A percentile compares a stretch with the other conserved stretches of the same genome.
phyloP scores from a whole-genome alignment of 2,329 filamentous ascomycete genomes.

The Fusarium robinianum region DNA sequence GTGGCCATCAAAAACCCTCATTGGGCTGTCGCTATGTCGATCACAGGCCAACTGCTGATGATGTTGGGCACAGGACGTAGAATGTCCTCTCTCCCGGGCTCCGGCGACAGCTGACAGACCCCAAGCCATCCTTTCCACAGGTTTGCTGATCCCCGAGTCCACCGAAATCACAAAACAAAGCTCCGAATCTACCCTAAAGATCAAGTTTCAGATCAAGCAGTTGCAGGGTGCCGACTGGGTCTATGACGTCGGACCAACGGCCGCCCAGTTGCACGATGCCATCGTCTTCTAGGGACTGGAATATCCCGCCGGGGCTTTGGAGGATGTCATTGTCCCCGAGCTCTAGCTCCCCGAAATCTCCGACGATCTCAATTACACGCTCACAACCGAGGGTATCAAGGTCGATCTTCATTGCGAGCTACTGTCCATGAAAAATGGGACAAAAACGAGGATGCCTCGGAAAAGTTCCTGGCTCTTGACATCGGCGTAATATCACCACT shows the following conservation, averaged over 20 bases:
- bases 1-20: constrained; percentile 33
- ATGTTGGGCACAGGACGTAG: constrained; percentile 35
- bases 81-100: background rate
- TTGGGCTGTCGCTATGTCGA: constrained; percentile 30
- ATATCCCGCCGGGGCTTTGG: constrained; percentile 22
- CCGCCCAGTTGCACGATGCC: constrained; percentile 25
- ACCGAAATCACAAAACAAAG: constrained; percentile 28
- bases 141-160: constrained; percentile 37
- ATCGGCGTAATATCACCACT: constrained; percentile 32
- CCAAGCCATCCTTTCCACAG: constrained; percentile 38
- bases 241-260: constrained; percentile 16
- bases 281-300: constrained; percentile 26
- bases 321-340: constrained; percentile 19
- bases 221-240: constrained; percentile 5
- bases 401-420: constrained; percentile 33
- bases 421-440: constrained; percentile 30
- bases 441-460: constrained; percentile 25
- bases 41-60: constrained; percentile 33
- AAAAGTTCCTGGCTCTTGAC: constrained; percentile 26
- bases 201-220: constrained; percentile 19
- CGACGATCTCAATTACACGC: constrained; percentile 22
- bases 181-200: constrained; percentile 21
- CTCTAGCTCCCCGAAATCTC: constrained; percentile 13
- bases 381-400: constrained; percentile 28
- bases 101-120: background rate